Evolutionary conservation across 2,329 filamentous ascomycete genomes (phyloP), one percentile per base, ranked within the genome.

Genomic region (Talaromyces sp.): DNA sequence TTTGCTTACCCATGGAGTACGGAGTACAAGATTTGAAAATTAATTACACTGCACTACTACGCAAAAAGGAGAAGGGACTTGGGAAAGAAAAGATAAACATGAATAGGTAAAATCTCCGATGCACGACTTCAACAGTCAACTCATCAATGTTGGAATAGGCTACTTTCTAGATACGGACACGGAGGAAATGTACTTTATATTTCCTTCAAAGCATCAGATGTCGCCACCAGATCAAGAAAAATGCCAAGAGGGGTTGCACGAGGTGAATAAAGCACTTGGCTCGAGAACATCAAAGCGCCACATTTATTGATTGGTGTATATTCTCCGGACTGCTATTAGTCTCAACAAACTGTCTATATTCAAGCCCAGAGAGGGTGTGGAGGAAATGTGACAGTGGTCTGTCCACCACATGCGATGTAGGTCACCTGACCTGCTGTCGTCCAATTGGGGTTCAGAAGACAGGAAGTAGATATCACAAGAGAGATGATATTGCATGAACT

Each of bases 241-340:
- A 23, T 11, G 21, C 21, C 23, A 16, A 42, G 25, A 57, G 54
- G 7, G 21, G 54, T 39, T 57, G 16, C 54, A 11, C 37, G 35
- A 42, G 21, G 54, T 11, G 21, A 21, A 40, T 42, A 23, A 28
- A 35, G n/a, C 18, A 54, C 23, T 35, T 35, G 31, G 11, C 31
- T 54, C 31, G 37, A 21, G 16, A 1, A 14, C 7, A 16, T 12
- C 14, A 21, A 35, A 48, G 23, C 31, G 40, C 57, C 57, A 60
- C 57, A 50, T 28, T 57, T n/a, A 39, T 57, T 57, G 14, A 57
- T 57, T 57, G 54, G 35, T 23, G 35, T 42, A 57, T 57, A 57
- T 57, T 57, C 35, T 57, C 54, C 54, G 54, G 54, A 57, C n/a
- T 6, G 11, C 28, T n/a, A n/a, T 39, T 42, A 28, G 31, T 25